These are phyloP conservation scores for Albatrellus ellisii DNA, from an alignment of 768 basidiomycete species.

Conservation along the genomic window DNA sequence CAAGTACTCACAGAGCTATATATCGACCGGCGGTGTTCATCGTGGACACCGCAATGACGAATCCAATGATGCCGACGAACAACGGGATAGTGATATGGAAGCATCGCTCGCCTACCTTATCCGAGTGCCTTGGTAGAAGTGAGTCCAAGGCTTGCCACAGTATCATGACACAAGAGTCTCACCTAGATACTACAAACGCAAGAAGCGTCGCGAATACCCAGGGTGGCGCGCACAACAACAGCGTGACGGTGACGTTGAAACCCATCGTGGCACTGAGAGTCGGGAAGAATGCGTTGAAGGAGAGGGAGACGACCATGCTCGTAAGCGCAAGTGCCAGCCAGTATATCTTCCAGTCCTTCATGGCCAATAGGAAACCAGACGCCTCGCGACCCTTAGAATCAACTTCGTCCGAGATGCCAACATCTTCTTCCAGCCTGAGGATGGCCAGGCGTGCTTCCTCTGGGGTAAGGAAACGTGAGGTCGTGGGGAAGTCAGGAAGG, in stretches of 20 bases:
- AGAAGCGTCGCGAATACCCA: constrained; percentile 50
- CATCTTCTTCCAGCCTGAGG: constrained; percentile 51
- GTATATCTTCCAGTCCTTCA: constrained; percentile 79
- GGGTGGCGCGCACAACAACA: constrained; percentile 70
- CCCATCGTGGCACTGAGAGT: constrained; percentile 65
- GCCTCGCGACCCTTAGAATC: constrained; percentile 19
- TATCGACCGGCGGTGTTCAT: constrained; percentile 51
- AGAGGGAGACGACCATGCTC: constrained; percentile 46
- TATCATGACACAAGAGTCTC: constrained; percentile 2
- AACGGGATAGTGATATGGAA: constrained; percentile 45
- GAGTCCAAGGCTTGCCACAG: background rate
- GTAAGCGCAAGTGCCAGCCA: constrained; percentile 56
- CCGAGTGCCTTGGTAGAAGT: constrained; percentile 41
- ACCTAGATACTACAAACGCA: constrained; percentile 42
- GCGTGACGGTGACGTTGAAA: constrained; percentile 45
- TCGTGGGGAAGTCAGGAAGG: constrained; percentile 64
- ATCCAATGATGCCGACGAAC: constrained; percentile 49
- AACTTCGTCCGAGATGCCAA: constrained; percentile 33
- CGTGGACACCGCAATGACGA: constrained; percentile 47
- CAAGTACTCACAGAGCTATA: constrained; percentile 36
- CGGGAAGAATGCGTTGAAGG: constrained; percentile 75
- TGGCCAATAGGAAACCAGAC: constrained; percentile 41
- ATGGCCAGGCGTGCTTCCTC: constrained; percentile 44
- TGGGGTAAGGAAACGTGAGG: constrained; percentile 43
- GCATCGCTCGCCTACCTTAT: constrained; percentile 58